Evolutionary conservation across 2,329 filamentous ascomycete species (phyloP).

Genomic region (Calonectria honghensis): DNA sequence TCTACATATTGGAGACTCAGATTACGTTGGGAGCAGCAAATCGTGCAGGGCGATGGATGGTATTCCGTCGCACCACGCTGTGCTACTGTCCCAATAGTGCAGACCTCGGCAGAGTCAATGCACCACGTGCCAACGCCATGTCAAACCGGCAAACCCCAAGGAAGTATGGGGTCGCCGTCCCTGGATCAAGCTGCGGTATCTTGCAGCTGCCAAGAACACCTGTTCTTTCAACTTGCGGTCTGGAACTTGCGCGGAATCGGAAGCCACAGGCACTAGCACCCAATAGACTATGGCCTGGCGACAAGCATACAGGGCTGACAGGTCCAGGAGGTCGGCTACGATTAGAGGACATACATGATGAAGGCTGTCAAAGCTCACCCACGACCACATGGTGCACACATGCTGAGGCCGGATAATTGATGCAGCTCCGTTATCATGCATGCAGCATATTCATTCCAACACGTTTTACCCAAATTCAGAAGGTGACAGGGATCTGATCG

Average conservation of each 20-base stretch:
- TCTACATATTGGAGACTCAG: background rate
- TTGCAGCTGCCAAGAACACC: constrained; percentile 26
- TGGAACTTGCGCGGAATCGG: constrained; percentile 20
- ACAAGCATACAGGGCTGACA: constrained; percentile 2
- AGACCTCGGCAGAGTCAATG: background rate
- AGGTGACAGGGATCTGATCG: constrained; percentile 2
- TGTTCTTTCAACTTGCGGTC: constrained; percentile 35
- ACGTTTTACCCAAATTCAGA: constrained; percentile 15
- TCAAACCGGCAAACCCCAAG: constrained; percentile 8
- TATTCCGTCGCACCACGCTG: background rate
- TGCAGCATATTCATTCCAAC: constrained; percentile 12
- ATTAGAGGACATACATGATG: background rate
- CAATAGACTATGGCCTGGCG: background rate
- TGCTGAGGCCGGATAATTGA: background rate
- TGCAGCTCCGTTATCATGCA: constrained; percentile 25
- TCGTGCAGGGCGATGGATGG: background rate
- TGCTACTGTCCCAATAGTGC: background rate
- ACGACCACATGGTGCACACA: constrained; percentile 1
- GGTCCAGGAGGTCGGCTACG: background rate
- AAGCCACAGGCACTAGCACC: constrained; percentile 16
- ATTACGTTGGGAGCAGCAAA: background rate
- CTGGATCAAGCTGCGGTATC: constrained; percentile 8
- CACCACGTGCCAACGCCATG: constrained; percentile 18
- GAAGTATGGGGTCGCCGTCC: background rate
- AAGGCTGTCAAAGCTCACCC: background rate